phyloP scores from a whole-genome alignment of 257 asterid genomes.

The Fraxinus cuspidata region DNA sequence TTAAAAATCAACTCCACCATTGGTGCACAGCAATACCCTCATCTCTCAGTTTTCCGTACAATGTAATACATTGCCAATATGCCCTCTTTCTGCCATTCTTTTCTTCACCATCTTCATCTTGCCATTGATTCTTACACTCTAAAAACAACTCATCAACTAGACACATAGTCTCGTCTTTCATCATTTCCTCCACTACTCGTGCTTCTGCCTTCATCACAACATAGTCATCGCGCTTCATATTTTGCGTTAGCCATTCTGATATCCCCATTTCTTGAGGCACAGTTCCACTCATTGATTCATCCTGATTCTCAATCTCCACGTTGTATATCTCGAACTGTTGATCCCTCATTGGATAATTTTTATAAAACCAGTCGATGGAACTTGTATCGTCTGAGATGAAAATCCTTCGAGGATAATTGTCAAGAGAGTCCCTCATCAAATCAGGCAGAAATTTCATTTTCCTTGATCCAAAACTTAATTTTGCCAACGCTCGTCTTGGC shows the following conservation, averaged over 20 bases:
- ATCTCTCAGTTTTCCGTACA: slow-evolving; percentile 78
- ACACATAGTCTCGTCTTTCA: slow-evolving; percentile 45
- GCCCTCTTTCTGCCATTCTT: slow-evolving; percentile 54
- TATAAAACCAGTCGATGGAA: slow-evolving; percentile 41
- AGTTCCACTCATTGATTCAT: background rate
- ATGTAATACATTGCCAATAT: slow-evolving; percentile 80
- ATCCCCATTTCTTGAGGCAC: slow-evolving; percentile 31
- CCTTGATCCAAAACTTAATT: slow-evolving; percentile 31
- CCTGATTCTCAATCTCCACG: slow-evolving; percentile 33
- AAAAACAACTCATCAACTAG: slow-evolving; percentile 76
- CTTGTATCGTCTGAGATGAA: slow-evolving; percentile 40
- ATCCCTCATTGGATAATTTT: slow-evolving; percentile 45
- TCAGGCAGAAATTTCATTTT: slow-evolving; percentile 45
- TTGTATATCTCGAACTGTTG: slow-evolving; percentile 43
- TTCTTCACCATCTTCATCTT: slow-evolving; percentile 34
- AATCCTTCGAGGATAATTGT: slow-evolving; percentile 44
- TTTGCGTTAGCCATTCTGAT: slow-evolving; percentile 56
- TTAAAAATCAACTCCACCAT: slow-evolving; percentile 68
- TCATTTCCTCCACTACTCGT: slow-evolving; percentile 68
- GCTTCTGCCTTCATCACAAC: slow-evolving; percentile 93
- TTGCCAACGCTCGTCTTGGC: slow-evolving; percentile 29
- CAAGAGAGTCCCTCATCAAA: slow-evolving; percentile 38
- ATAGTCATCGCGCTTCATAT: slow-evolving; percentile 57
- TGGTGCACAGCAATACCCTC: slow-evolving; percentile 86
- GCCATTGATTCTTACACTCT: slow-evolving; percentile 71